Evolutionary conservation across 805 yeast species (phyloP).

Genomic region (Ogataea dorogensis): DNA sequence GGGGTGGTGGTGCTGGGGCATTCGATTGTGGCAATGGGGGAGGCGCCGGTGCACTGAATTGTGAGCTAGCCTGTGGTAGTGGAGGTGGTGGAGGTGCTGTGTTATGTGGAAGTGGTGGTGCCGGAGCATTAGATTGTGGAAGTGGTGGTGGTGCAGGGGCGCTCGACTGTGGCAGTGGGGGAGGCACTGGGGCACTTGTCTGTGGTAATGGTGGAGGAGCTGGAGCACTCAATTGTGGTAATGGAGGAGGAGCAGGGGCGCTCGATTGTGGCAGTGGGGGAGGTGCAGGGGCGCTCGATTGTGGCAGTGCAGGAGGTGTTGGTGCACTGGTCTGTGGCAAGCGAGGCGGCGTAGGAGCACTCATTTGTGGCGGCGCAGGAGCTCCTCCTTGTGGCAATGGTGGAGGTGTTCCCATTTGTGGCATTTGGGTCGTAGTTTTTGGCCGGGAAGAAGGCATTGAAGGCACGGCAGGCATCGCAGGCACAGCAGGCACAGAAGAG

Average conservation of each 20-base stretch:
- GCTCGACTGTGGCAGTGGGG: constrained; percentile 21
- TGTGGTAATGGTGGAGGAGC: constrained; percentile 22
- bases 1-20: constrained; percentile 20
- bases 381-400: constrained; percentile 23
- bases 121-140: constrained; percentile 33
- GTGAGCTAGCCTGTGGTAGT: constrained; percentile 20
- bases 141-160: constrained; percentile 28
- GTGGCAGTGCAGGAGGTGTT: constrained; percentile 21
- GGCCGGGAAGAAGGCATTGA: constrained; percentile 3
- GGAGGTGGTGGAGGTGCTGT: constrained; percentile 23
- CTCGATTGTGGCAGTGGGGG: constrained; percentile 23
- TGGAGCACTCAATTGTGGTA: constrained; percentile 19
- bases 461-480: too few relatives aligned
- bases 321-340: constrained; percentile 22
- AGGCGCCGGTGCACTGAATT: constrained; percentile 8
- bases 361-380: constrained; percentile 24
- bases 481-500: too few relatives aligned
- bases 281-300: constrained; percentile 26
- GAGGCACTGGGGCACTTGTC: constrained; percentile 20
- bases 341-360: constrained; percentile 23
- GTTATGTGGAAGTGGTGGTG: constrained; percentile 47
- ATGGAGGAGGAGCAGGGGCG: constrained; percentile 49
- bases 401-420: constrained; percentile 10
- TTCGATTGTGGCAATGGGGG: constrained; percentile 23
- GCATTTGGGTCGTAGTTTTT: constrained; percentile 13